Percentiles rank a stretch among this genome's conserved stretches.
These are phyloP conservation scores for Rubroshorea leprosula DNA, from an alignment of 345 rosid species.

Conservation along the genomic window DNA sequence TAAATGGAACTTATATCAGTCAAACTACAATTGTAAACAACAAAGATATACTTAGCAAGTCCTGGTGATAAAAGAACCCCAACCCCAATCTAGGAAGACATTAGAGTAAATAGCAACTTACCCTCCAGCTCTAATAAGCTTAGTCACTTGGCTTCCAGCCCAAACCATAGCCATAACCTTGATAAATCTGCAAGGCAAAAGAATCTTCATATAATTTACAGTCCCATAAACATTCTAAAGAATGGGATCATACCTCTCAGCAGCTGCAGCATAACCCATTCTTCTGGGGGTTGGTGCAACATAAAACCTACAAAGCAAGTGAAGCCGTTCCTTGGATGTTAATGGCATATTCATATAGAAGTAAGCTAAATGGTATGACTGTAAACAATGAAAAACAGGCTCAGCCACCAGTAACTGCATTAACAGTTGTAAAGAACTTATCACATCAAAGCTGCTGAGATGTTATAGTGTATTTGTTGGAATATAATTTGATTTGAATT, in stretches of 20 bases:
- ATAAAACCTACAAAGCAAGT: constrained; percentile 57
- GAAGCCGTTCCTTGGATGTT: not conserved
- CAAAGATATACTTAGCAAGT: not conserved
- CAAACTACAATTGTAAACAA: not conserved
- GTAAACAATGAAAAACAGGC: too few species aligned
- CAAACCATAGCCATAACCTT: constrained; percentile 96
- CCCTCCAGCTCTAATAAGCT: constrained; percentile 86
- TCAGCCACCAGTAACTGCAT: too few species aligned
- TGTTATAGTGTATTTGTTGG: not conserved
- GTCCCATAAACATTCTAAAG: constrained; percentile 13
- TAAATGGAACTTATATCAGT: too few species aligned
- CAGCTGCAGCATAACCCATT: constrained; percentile 77
- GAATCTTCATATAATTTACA: constrained; percentile 10
- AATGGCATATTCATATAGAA: too few species aligned
- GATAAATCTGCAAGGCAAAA: constrained; percentile 53
- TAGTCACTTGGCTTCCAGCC: constrained; percentile 97
- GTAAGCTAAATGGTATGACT: too few species aligned
- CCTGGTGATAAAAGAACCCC: too few species aligned
- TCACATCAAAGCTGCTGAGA: too few species aligned
- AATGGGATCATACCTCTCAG: constrained; percentile 48
- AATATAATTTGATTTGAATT: not conserved
- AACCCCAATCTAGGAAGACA: not conserved
- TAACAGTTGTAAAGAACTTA: too few species aligned
- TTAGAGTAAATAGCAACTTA: constrained; percentile 28
- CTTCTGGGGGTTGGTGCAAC: constrained; percentile 77